These are phyloP conservation scores for Arthrinium phaeospermum DNA, from an alignment of 2,329 filamentous ascomycete genomes.

Conservation along the genomic window DNA sequence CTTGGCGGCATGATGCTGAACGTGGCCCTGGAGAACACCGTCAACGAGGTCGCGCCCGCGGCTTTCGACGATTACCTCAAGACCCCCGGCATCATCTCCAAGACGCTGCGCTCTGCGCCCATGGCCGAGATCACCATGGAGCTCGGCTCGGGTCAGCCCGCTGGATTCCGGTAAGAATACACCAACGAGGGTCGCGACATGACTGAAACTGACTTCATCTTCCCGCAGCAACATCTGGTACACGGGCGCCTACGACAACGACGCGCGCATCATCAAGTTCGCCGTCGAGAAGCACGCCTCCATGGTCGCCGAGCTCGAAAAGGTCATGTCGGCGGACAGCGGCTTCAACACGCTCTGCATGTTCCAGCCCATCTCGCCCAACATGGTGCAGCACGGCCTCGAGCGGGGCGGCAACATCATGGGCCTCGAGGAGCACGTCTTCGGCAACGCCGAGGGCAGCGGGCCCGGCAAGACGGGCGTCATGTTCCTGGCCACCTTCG, in stretches of 20 bases:
- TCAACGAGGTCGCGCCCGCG: conserved; percentile 33
- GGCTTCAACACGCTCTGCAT: conserved; percentile 36
- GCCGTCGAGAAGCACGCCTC: conserved; percentile 37
- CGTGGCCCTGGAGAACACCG: conserved; percentile 37
- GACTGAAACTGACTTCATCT: too few relatives aligned
- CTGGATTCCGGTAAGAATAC: conserved; percentile 31
- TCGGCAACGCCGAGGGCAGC: neutral
- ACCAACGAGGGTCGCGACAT: neutral
- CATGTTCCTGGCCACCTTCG: conserved; percentile 1
- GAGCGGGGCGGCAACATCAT: conserved; percentile 17
- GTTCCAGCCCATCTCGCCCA: conserved; percentile 40
- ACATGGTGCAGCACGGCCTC: conserved; percentile 16
- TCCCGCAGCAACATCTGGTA: conserved; percentile 38
- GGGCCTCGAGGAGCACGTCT: conserved; percentile 16
- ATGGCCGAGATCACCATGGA: conserved; percentile 39
- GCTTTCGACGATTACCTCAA: conserved; percentile 39
- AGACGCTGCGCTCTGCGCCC: conserved; percentile 33
- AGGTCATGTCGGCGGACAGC: conserved; percentile 31
- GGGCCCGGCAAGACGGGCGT: neutral
- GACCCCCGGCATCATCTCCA: conserved; percentile 32
- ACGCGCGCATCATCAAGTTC: conserved; percentile 38
- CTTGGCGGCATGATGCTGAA: conserved; percentile 35
- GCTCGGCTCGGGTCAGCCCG: conserved; percentile 37
- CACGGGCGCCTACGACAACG: conserved; percentile 36
- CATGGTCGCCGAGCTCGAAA: conserved; percentile 36